Evolutionary conservation across 305 asterid species (phyloP).

Genomic region (Rubia balearica): DNA sequence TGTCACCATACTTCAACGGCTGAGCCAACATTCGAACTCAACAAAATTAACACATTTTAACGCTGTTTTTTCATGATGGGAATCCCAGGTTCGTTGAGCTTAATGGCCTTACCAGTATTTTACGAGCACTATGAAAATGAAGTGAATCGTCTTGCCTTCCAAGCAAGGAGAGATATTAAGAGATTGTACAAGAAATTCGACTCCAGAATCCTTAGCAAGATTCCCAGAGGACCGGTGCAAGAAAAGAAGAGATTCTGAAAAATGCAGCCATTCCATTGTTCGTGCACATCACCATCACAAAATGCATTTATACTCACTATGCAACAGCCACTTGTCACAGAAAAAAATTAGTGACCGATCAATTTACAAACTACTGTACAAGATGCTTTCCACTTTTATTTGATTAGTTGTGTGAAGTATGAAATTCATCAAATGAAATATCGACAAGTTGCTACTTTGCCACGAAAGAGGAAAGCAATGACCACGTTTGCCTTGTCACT

Average conservation of each 20-base stretch:
- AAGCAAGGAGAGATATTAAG: constrained; percentile 53
- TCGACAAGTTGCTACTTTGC: background rate
- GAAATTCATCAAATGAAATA: background rate
- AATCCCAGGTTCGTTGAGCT: constrained; percentile 45
- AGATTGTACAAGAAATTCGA: constrained; percentile 55
- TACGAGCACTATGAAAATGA: constrained; percentile 59
- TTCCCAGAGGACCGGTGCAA: constrained; percentile 81
- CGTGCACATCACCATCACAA: background rate
- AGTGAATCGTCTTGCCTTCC: constrained; percentile 56
- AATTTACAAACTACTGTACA: background rate
- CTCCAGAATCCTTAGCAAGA: constrained; percentile 57
- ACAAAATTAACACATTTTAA: background rate
- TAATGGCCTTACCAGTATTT: constrained; percentile 55
- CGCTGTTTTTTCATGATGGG: background rate
- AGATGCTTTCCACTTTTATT: background rate
- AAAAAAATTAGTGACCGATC: background rate
- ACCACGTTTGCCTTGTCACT: too few relatives aligned
- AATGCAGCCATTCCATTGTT: background rate
- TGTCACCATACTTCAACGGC: too few relatives aligned
- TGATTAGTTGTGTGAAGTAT: background rate
- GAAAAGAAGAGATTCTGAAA: constrained; percentile 52
- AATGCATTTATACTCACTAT: background rate
- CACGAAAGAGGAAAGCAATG: background rate
- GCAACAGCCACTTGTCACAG: background rate
- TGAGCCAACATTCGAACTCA: background rate